Evolutionary conservation across 2,329 filamentous ascomycete species (phyloP), one percentile per base, ranked within the genome.

Genomic region (Pseudogymnoascus destructans): DNA sequence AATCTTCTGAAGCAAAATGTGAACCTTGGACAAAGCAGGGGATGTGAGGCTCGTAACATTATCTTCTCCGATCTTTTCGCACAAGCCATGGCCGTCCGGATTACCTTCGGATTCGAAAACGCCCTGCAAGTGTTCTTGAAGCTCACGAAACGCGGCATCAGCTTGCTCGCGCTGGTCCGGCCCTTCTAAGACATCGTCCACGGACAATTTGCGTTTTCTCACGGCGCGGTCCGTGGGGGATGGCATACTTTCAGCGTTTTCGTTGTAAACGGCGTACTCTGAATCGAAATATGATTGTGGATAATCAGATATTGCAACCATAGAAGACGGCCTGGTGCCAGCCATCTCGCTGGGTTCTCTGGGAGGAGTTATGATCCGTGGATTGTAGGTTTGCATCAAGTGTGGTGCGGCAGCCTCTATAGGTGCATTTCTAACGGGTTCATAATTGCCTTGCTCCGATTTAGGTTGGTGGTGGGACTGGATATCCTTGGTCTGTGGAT

Each of bases 151-250:
- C 42, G 88, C 86, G 9, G 81, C 78, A 64, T 95, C 85, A 3
- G 86, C 87, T 66, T 90, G 84, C 65, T 95, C 85, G 56, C 86
- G 85, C 70, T 95, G 88, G 66, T 95, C 89, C 2, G 89, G 74
- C 40, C 81, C 82, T 46, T 79, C 76, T 6, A 75, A 77, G 55
- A 79, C 74, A 17, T 73, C 46, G 25, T 52, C 69, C 19, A 74
- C 73, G 21, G 76, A 73, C 35, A 72, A 71, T 60, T 80, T 83
- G 59, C 77, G 69, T 65, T 81, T 85, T 63, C 61, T 63, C 5
- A 63, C 64, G 19, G 65, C 55, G 42, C 64, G 59, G 3, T 62
- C 54, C 33, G 63, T 63, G 2, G 65, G 66, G 27, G 63, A 64
- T 1, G 66, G 66, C n/a, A 64, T 66, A 40, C 65, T 63, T 23